These are phyloP conservation scores for Saururus chinensis DNA, from an alignment of 164 flowering plant genomes.

Conservation along the genomic window DNA sequence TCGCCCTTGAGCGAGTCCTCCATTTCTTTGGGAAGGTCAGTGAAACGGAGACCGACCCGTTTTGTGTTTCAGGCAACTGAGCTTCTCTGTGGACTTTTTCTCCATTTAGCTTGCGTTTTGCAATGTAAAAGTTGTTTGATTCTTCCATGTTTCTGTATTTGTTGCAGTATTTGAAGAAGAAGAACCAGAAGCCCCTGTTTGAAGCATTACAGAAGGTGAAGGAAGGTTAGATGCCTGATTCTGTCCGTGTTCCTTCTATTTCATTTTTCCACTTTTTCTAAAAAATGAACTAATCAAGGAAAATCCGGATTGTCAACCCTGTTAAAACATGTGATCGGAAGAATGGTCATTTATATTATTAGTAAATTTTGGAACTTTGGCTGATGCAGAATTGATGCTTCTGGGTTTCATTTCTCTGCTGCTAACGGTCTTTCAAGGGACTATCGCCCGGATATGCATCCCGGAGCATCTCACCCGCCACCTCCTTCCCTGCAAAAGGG, in stretches of 20 bases:
- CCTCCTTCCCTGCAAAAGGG: constrained; percentile 46
- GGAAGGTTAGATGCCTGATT: constrained; percentile 39
- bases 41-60: too few relatives aligned
- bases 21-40: constrained; percentile 45
- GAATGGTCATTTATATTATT: background rate
- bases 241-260: constrained; percentile 1
- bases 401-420: constrained; percentile 74
- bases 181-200: constrained; percentile 58
- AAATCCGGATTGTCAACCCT: too few relatives aligned
- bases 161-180: constrained; percentile 47
- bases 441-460: constrained; percentile 41
- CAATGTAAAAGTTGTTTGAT: background rate
- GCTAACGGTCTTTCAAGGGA: constrained; percentile 38
- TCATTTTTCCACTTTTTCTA: too few relatives aligned
- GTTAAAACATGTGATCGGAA: background rate
- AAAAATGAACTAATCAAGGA: too few relatives aligned
- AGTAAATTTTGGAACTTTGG: background rate
- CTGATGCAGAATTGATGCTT: constrained; percentile 63
- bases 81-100: too few relatives aligned
- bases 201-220: constrained; percentile 75
- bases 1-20: constrained; percentile 38
- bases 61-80: too few relatives aligned
- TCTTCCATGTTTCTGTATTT: background rate
- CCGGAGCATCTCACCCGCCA: constrained; percentile 16
- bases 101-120: too few relatives aligned